Base-by-base conservation (phyloP, 768 basidiomycete genomes). In the Filobasidium floriforme region DNA sequence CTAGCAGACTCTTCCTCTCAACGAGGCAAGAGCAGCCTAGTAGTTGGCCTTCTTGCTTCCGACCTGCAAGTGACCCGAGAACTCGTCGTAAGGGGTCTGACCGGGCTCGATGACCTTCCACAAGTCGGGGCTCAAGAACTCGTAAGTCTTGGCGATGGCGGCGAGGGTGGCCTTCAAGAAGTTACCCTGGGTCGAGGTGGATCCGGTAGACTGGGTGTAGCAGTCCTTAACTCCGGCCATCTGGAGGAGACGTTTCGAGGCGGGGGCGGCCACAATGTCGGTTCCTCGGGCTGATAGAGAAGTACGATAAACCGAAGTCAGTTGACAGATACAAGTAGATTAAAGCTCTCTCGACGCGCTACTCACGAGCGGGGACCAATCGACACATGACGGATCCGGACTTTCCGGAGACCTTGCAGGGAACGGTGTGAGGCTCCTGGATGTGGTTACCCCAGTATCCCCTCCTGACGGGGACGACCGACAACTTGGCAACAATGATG, bases 391-490 rank as follows among this genome's bases (percentile, higher is more conserved):
- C 96, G 69, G 94, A 98, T 69, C 93, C 96, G 73, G 91, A 89
- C 85, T 98, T 98, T 70, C 96, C 96, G 81, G 88, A 88, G 78
- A 97, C 93, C 83, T 99, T 99, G 77, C 89, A 90, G 54, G 96
- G 96, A 65, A 99, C 93, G 68, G 96, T 99, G 84, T 99, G 96
- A 65, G 96, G 96, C 77, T 94, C 91, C 82, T 92, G 92, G 75
- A 99, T 93, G 76, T 91, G 89, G 75, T 92, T 90, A 83, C 96
- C 96, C 96, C 96, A 99, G 86, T 99, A 99, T 73, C 96, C 96
- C 82, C 96, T 84, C 75, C 96, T 89, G 70, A 99, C 96, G 73
- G 96, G 96, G 77, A 98, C 88, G 79, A 98, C 90, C 59, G 91
- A 92, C 72, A 99, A 86, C 79, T 99, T 99, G 77, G 96, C 96